Evolutionary conservation across 805 yeast genomes (phyloP).

Genomic region (Lipomyces starkeyi): DNA sequence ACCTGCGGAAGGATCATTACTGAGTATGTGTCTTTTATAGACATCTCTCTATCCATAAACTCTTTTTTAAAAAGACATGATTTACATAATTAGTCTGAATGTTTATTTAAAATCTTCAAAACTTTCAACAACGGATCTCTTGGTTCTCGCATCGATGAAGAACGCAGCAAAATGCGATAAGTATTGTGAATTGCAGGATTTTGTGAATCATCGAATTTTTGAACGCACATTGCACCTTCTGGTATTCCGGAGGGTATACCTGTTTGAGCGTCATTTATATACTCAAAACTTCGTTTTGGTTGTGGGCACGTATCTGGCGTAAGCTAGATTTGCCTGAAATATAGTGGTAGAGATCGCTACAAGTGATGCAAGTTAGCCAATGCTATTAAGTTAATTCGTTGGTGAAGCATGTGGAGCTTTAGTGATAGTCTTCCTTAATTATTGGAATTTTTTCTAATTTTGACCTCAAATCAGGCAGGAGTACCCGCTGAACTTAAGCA

Average conservation of each 20-base stretch:
- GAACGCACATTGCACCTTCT: constrained; percentile 56
- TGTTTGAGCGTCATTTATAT: constrained; percentile 52
- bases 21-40: constrained; percentile 30
- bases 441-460: constrained; percentile 40
- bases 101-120: constrained; percentile 43
- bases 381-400: too few relatives aligned
- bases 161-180: constrained; percentile 55
- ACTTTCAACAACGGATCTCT: constrained; percentile 54
- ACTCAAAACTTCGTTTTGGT: constrained; percentile 43
- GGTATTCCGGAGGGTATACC: constrained; percentile 51
- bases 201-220: constrained; percentile 54
- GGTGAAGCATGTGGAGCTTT: constrained; percentile 27
- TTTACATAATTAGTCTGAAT: constrained; percentile 29
- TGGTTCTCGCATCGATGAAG: constrained; percentile 55
- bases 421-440: too few relatives aligned
- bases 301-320: constrained; percentile 3
- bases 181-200: constrained; percentile 51
- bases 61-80: constrained; percentile 20
- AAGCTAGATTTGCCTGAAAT: constrained; percentile 43
- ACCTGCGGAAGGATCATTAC: constrained; percentile 52
- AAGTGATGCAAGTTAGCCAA: too few relatives aligned
- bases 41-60: not conserved
- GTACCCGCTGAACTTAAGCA: constrained; percentile 56
- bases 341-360: constrained; percentile 25
- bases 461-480: constrained; percentile 54